phyloP scores from a whole-genome alignment of 352 stramenopile genomes.

The Phytophthora citrophthora region DNA sequence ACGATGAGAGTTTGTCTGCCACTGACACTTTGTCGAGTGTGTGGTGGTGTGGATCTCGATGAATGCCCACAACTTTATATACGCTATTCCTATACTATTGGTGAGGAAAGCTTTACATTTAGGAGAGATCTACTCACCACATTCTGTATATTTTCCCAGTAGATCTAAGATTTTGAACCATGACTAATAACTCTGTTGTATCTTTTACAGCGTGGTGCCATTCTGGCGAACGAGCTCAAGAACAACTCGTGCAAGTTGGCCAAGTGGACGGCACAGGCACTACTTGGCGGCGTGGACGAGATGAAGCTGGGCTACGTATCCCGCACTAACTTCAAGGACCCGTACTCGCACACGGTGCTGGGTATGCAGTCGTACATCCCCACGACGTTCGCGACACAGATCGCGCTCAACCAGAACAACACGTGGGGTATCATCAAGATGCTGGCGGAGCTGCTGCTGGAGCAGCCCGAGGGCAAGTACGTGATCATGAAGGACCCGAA shows the following conservation, averaged over 20 bases:
- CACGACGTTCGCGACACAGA: conserved; percentile 96
- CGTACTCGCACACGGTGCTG: conserved; percentile 96
- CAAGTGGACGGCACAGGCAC: conserved; percentile 97
- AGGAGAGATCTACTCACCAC: conserved; percentile 38
- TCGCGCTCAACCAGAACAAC: conserved; percentile 97
- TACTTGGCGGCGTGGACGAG: conserved; percentile 95
- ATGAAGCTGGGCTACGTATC: conserved; percentile 99
- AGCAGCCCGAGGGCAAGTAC: conserved; percentile 98
- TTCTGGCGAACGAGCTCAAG: conserved; percentile 98
- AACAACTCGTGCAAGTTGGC: conserved; percentile 99
- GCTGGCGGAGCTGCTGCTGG: conserved; percentile 93
- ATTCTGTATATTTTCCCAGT: conserved; percentile 5
- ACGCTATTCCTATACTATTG: conserved; percentile 63
- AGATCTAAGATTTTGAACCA: background rate
- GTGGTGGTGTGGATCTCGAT: conserved; percentile 49
- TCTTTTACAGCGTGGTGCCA: conserved; percentile 89
- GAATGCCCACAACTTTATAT: conserved; percentile 64
- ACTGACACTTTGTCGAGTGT: background rate
- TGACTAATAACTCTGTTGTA: conserved; percentile 23
- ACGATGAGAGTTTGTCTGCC: conserved; percentile 22
- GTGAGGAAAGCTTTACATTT: conserved; percentile 31
- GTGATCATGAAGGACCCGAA: conserved; percentile 99
- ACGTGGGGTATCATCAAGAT: conserved; percentile 98
- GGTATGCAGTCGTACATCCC: conserved; percentile 98
- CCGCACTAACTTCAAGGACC: conserved; percentile 93